phyloP scores from a whole-genome alignment of 2,329 filamentous ascomycete species.

The Knoxdaviesia proteae region DNA sequence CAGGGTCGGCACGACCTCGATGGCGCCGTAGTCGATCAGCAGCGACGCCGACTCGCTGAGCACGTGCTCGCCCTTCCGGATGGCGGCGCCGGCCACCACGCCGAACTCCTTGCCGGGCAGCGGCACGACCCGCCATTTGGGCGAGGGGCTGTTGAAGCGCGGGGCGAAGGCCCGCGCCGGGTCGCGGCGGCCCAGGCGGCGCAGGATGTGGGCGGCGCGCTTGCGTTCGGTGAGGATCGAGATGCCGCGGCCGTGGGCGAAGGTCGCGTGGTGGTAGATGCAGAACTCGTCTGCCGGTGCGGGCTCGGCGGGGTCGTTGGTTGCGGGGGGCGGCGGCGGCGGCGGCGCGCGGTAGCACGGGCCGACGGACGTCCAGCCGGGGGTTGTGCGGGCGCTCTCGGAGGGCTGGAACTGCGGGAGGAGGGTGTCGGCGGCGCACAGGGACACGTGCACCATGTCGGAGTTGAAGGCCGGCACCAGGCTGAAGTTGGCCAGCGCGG shows the following conservation, averaged over 20 bases:
- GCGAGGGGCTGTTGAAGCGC: slow-evolving; percentile 1
- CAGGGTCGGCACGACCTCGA: slow-evolving; percentile 10
- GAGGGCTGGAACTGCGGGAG: neutral
- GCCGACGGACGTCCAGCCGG: neutral
- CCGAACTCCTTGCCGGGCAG: slow-evolving; percentile 18
- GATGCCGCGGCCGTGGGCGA: slow-evolving; percentile 16
- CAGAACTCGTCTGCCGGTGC: slow-evolving; percentile 8
- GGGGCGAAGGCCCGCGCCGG: slow-evolving; percentile 3
- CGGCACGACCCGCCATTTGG: slow-evolving; percentile 13
- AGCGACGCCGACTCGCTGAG: slow-evolving; percentile 17
- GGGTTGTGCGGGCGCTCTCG: neutral
- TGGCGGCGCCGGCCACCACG: slow-evolving; percentile 13
- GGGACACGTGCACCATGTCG: neutral
- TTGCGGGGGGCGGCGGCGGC: neutral
- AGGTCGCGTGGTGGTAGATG: slow-evolving; percentile 14
- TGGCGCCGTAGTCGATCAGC: slow-evolving; percentile 18
- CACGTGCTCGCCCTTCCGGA: slow-evolving; percentile 16
- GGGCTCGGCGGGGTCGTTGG: neutral
- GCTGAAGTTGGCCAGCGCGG: neutral
- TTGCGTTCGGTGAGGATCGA: slow-evolving; percentile 15
- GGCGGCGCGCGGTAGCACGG: neutral
- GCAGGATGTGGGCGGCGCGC: slow-evolving; percentile 12
- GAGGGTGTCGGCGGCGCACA: neutral
- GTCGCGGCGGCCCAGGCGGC: slow-evolving; percentile 10
- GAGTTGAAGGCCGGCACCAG: neutral